phyloP scores from a whole-genome alignment of 768 basidiomycete genomes.

The Suillus subaureus region DNA sequence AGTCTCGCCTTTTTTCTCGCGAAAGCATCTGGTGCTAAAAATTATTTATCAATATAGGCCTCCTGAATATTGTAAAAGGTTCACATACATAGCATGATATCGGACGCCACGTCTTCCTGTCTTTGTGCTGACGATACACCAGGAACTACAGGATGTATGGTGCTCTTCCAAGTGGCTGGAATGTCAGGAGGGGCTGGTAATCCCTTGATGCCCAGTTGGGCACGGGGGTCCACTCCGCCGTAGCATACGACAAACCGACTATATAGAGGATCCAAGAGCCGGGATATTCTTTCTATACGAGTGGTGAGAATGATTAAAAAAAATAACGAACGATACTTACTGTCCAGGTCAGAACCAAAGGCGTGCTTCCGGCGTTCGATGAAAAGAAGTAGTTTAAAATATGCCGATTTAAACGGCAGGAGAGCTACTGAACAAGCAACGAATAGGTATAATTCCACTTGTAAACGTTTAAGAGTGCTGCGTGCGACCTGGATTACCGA shows the following conservation, averaged over 20 bases:
- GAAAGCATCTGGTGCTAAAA: neutral
- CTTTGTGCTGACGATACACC: neutral
- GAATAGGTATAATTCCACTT: slow-evolving; percentile 47
- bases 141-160: neutral
- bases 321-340: slow-evolving; percentile 14
- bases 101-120: neutral
- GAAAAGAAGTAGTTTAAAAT: slow-evolving; percentile 49
- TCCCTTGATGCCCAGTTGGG: slow-evolving; percentile 18
- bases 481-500: slow-evolving; percentile 42
- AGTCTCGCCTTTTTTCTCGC: neutral
- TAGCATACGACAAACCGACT: slow-evolving; percentile 30
- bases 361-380: slow-evolving; percentile 36
- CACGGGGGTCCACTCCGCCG: slow-evolving; percentile 31
- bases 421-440: slow-evolving; percentile 44
- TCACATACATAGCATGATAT: neutral
- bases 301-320: neutral
- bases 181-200: neutral
- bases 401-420: slow-evolving; percentile 46
- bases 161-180: neutral
- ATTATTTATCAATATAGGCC: neutral
- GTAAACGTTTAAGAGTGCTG: slow-evolving; percentile 44
- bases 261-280: slow-evolving; percentile 35
- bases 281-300: slow-evolving; percentile 31
- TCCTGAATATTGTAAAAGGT: neutral
- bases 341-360: slow-evolving; percentile 28